Evolutionary conservation across 2,329 filamentous ascomycete species (phyloP), one percentile per base, ranked within the genome.

Genomic region (Neoascochyta sp.): DNA sequence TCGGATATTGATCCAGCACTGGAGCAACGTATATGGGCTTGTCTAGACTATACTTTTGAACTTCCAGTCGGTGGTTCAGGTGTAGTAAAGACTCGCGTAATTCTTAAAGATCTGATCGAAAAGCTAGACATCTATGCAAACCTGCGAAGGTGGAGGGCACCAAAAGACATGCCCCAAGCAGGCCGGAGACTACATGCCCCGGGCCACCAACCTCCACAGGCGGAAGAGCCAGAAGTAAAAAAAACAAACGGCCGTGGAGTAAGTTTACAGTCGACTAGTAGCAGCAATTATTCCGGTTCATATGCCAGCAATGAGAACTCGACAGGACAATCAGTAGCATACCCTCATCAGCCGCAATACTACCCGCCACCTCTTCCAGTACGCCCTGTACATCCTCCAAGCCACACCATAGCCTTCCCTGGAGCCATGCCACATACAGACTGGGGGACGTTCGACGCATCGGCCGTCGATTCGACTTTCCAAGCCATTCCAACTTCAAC

Each of bases 31-130:
- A 82, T 86, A 35, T 86, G 83, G 82, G 64, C 67, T 18, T 82
- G 79, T 47, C 65, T 86, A 15, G 81, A 88, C 52, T 87, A 79
- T 52, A 78, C 84, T 14, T 88, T 86, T 53, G 74, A 78, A 28
- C 64, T 80, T 16, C 71, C 81, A 17, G 53, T 68, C 4, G 57
- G 67, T 18, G 56, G 75, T 22, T 58, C 71, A 9, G 70, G 70
- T 3, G 66, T 71, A 11, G 66, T 75, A 23, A 86, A 86, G 54
- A 73, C 71, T 8, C 63, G 75, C 16, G 68, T 70, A 12, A 73
- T 88, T 1, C 62, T 87, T 17, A 66, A 67, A 7, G 80, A 85
- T 37, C 68, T 87, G 20, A 66, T 74, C 43, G 71, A 74, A 20
- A 78, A 80, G 43, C 76, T 76, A 17, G 68, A 72, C 9, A 64